Conservation (phyloP, 345 rosid species). For the Citrus sinensis region DVS_A1.0 CM039164.1:23695001-23695500, state of each 20-base stretch:
- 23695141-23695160: conserved; percentile 80
- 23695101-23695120: conserved; percentile 66
- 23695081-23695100: conserved; percentile 60
- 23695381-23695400: conserved; percentile 57
- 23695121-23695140: conserved; percentile 60
- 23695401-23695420: conserved; percentile 66
- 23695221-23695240: conserved; percentile 30
- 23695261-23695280: conserved; percentile 48
- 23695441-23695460: conserved; percentile 72
- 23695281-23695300: conserved; percentile 61
- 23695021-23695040: conserved; percentile 38
- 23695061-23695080: conserved; percentile 45
- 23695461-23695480: conserved; percentile 76
- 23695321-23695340: conserved; percentile 58
- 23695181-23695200: conserved; percentile 38
- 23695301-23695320: conserved; percentile 69
- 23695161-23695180: conserved; percentile 60
- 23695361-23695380: conserved; percentile 61
- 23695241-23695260: conserved; percentile 48
- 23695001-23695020: conserved; percentile 46
- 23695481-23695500: conserved; percentile 41
- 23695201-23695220: conserved; percentile 60
- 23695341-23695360: conserved; percentile 41
- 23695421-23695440: conserved; percentile 87
- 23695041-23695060: conserved; percentile 48